A percentile compares a stretch with the other conserved stretches of the same genome.
These are phyloP conservation scores for Colletotrichum agaves DNA, from an alignment of 2,329 filamentous ascomycete genomes.

Conservation along the genomic window DNA sequence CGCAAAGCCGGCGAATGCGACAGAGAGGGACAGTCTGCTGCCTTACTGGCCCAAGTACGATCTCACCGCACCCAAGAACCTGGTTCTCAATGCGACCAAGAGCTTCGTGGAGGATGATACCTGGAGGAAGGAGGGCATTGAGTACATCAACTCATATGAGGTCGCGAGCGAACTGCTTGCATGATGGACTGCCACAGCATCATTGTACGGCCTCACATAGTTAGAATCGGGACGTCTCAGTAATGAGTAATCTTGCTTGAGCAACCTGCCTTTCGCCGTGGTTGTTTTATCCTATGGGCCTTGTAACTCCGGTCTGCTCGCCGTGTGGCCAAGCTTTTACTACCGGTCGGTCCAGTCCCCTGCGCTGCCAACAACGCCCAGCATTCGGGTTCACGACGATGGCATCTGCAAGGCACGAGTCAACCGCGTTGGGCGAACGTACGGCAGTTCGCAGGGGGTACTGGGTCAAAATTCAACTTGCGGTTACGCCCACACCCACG, in stretches of 20 bases:
- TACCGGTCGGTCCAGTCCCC: too few relatives aligned
- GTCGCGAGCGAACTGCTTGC: slow-evolving; percentile 51
- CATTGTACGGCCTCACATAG: background rate
- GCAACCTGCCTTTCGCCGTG: background rate
- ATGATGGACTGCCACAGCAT: background rate
- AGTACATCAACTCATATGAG: slow-evolving; percentile 52
- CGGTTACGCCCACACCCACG: too few relatives aligned
- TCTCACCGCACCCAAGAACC: slow-evolving; percentile 51
- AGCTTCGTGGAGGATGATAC: slow-evolving; percentile 59
- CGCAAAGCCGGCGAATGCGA: slow-evolving; percentile 28
- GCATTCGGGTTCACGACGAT: slow-evolving; percentile 15
- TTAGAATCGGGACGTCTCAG: background rate
- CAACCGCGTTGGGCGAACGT: too few relatives aligned
- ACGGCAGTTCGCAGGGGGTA: too few relatives aligned
- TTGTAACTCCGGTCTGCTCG: background rate
- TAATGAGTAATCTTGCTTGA: background rate
- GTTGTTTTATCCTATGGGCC: too few relatives aligned
- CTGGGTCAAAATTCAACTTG: too few relatives aligned
- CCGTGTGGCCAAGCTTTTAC: slow-evolving; percentile 1
- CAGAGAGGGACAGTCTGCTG: slow-evolving; percentile 40
- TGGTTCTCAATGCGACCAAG: slow-evolving; percentile 56
- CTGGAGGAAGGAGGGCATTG: slow-evolving; percentile 58
- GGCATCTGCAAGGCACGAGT: slow-evolving; percentile 8
- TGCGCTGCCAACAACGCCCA: too few relatives aligned
- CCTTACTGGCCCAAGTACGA: slow-evolving; percentile 56